Evolutionary conservation across 495 filamentous ascomycete species (phyloP).

Genomic region (Penicillium parvum): DNA sequence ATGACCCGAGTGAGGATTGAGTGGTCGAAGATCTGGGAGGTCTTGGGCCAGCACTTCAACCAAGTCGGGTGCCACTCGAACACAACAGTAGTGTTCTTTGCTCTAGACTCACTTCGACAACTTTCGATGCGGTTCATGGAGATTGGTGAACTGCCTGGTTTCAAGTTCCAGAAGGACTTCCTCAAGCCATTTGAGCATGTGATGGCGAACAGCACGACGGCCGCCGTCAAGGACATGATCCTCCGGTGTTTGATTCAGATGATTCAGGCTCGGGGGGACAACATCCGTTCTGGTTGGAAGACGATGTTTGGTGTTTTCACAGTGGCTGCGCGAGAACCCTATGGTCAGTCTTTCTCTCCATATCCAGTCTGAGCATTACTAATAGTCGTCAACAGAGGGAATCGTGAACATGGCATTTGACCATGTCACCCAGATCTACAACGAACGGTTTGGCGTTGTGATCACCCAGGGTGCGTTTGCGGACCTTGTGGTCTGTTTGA

Average conservation of each 20-base stretch:
- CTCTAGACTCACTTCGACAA: constrained; percentile 88
- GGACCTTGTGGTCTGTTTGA: constrained; percentile 91
- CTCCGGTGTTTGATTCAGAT: constrained; percentile 97
- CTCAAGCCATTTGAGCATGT: constrained; percentile 97
- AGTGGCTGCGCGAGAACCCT: constrained; percentile 85
- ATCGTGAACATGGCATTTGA: constrained; percentile 97
- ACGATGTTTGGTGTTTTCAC: constrained; percentile 99
- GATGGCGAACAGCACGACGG: constrained; percentile 83
- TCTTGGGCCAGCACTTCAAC: constrained; percentile 96
- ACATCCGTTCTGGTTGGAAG: constrained; percentile 95
- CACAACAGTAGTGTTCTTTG: constrained; percentile 94
- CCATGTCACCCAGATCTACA: constrained; percentile 96
- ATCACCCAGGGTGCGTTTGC: constrained; percentile 96
- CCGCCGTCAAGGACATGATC: constrained; percentile 96
- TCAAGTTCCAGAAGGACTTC: constrained; percentile 99
- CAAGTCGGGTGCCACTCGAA: constrained; percentile 94
- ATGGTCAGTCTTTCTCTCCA: constrained; percentile 46
- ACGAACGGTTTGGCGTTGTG: constrained; percentile 91
- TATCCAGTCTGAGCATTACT: not conserved
- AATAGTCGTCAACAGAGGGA: constrained; percentile 52
- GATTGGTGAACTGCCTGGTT: constrained; percentile 93
- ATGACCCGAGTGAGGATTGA: constrained; percentile 98
- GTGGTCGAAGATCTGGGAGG: constrained; percentile 95
- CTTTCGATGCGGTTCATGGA: constrained; percentile 98
- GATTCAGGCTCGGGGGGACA: constrained; percentile 93